Evolutionary conservation across 2,329 filamentous ascomycete species (phyloP), one percentile per base, ranked within the genome.

Genomic region (Clonostachys rosea): DNA sequence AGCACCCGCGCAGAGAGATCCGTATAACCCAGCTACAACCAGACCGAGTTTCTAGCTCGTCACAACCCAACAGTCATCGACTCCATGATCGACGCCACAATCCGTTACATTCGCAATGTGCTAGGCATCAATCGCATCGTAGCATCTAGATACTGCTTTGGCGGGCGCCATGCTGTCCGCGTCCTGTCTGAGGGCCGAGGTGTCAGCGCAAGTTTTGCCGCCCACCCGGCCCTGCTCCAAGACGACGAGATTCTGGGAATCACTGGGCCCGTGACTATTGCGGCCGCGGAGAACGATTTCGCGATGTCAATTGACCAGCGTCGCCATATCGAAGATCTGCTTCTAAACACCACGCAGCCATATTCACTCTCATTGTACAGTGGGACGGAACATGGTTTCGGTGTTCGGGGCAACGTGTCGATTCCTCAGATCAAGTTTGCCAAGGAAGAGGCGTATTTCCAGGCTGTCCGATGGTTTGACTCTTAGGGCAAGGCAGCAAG

Each of bases 81-180:
- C 48, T 47, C 56, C 39, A 54, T 54, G 47, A 52, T 59, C 41
- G 48, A 50, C 39, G 44, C 48, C 13, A 47, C 51, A 33, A 42
- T 54, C 18, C 42, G 40, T 13, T 55, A 52, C 34, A 45, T 81
- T 53, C 68, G 68, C 46, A 56, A 55, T 9, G 60, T 65, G 34
- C 62, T 72, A 5, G 69, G 73, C 14, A 66, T 74, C 18, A 66
- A 70, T 40, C 70, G 64, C 30, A 63, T 84, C 40, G 78, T 69
- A 3, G 71, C 69, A 0, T 73, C 76, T 1, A 81, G 81, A 0
- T 84, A 84, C 58, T 84, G 81, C 59, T 84, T 78, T 55, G 81
- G 81, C 1, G 81, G 78, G 1, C 73, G 73, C 41, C 79, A 76
- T 53, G 64, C 77, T 6, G 75, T 76, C 48, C 68, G 81, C 6